A percentile compares a stretch with the other conserved stretches of the same genome.
Conservation (phyloP, 495 filamentous ascomycete genomes). For the Recurvomyces mirabilis region DNA sequence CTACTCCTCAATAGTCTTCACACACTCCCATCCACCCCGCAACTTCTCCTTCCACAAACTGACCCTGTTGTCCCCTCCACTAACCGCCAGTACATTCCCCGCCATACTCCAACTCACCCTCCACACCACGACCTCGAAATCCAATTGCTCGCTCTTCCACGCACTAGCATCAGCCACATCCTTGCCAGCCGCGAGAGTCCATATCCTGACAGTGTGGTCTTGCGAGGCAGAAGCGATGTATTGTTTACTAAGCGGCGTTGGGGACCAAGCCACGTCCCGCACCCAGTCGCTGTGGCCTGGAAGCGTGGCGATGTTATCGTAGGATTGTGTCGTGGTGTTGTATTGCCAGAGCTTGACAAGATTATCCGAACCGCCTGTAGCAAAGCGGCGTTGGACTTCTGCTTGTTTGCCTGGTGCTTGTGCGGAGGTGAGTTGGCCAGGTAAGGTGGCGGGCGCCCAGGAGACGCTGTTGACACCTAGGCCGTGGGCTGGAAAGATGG, state of each 20-base stretch:
- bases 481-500: conserved; percentile 82
- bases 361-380: conserved; percentile 89
- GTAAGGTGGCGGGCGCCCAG: conserved; percentile 66
- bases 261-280: conserved; percentile 92
- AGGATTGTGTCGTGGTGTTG: conserved; percentile 44
- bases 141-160: conserved; percentile 73
- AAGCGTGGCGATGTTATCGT: conserved; percentile 42
- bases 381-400: conserved; percentile 60
- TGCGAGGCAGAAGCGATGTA: conserved; percentile 94
- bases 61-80: conserved; percentile 91
- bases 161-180: conserved; percentile 15
- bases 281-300: conserved; percentile 93
- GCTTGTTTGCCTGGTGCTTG: conserved; percentile 45
- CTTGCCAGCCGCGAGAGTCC: conserved; percentile 55
- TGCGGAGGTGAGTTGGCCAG: conserved; percentile 70
- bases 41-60: conserved; percentile 79
- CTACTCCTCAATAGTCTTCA: conserved; percentile 92
- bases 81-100: conserved; percentile 92
- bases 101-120: conserved; percentile 95
- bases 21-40: conserved; percentile 77
- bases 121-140: conserved; percentile 86
- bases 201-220: conserved; percentile 94
- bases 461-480: conserved; percentile 88
- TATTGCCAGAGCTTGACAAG: conserved; percentile 77
- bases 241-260: conserved; percentile 80